Evolutionary conservation across 371 early-diverging fungal genomes (phyloP), one percentile per base, ranked within the genome.

Genomic region (Syncephalastrum racemosum): DNA sequence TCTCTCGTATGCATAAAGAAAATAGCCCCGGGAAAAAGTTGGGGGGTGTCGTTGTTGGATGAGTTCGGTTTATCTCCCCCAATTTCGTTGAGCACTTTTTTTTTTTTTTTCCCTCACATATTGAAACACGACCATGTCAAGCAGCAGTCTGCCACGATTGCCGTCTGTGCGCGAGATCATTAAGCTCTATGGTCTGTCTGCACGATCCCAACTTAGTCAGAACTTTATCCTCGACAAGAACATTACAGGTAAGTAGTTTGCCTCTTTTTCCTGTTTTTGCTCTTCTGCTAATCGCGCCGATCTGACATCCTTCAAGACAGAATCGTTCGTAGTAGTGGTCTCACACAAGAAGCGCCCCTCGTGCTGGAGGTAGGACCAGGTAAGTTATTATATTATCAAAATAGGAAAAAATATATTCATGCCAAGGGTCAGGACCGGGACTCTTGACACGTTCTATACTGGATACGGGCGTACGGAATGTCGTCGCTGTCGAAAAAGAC

Each of bases 281-380:
- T 27, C 27, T 27, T 27, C 2, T 27, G 2, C 12, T 5, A 12
- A 31, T 31, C 12, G 42, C 53, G 14, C 5, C 5, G 36, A 31
- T 31, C 36, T 2, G 10, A 31, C 36, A 8, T 24, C 20, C 14
- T 63, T 23, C 45, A 45, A 88, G 91, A 91, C 64, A 89, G 88
- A 48, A 88, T 92, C 45, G 81, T 85, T 5, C 66, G 77, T 24
- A 74, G 79, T 8, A 84, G 90, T 2, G 70, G 76, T n/a, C 69
- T 89, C 24, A 77, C 82, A 19, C 55, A 67, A 8, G 57, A 73
- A 8, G 82, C 87, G 50, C 75, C 85, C 14, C 70, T 92, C 4
- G 84, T 89, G n/a, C 76, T 93, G 22, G 93, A 93, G 70, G 90
- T 93, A 16, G 93, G 92, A 1, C 91, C 93, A 48, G 93, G 90